Evolutionary conservation across 2,329 filamentous ascomycete genomes (phyloP).

Genomic region (Furcasterigmium sp.): DNA sequence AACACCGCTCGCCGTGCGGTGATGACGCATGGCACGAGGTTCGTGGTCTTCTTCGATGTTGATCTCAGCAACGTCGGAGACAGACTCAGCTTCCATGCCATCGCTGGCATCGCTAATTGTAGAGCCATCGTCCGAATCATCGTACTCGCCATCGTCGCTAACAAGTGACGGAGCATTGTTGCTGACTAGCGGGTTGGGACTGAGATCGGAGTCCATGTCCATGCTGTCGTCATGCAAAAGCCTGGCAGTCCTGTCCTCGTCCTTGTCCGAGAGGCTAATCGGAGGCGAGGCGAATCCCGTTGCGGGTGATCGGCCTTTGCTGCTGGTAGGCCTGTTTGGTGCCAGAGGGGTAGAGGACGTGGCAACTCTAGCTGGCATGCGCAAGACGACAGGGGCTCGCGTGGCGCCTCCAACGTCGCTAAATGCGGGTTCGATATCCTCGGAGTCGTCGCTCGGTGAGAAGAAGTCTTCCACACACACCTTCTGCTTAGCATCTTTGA

Average conservation of each 20-base stretch:
- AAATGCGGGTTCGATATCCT: conserved; percentile 36
- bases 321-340: conserved; percentile 46
- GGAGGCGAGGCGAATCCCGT: conserved; percentile 33
- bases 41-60: conserved; percentile 54
- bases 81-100: conserved; percentile 51
- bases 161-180: conserved; percentile 76
- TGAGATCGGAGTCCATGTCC: conserved; percentile 58
- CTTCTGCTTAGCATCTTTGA: conserved; percentile 54
- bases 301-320: conserved; percentile 44
- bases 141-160: conserved; percentile 75
- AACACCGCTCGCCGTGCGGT: conserved; percentile 26
- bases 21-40: conserved; percentile 36
- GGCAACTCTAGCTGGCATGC: conserved; percentile 53
- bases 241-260: conserved; percentile 23
- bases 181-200: conserved; percentile 63
- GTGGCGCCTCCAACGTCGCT: conserved; percentile 11
- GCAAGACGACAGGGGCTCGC: conserved; percentile 42
- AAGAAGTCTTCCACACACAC: conserved; percentile 43
- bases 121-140: conserved; percentile 63
- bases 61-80: conserved; percentile 58
- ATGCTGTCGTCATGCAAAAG: conserved; percentile 37
- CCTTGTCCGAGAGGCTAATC: conserved; percentile 13
- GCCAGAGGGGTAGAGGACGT: conserved; percentile 42
- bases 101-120: conserved; percentile 54
- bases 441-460: conserved; percentile 49